A percentile compares a stretch with the other conserved stretches of the same genome.
These are phyloP conservation scores for Bacterosira constricta DNA, from an alignment of 108 stramenopile species.

Conservation along the genomic window DNA sequence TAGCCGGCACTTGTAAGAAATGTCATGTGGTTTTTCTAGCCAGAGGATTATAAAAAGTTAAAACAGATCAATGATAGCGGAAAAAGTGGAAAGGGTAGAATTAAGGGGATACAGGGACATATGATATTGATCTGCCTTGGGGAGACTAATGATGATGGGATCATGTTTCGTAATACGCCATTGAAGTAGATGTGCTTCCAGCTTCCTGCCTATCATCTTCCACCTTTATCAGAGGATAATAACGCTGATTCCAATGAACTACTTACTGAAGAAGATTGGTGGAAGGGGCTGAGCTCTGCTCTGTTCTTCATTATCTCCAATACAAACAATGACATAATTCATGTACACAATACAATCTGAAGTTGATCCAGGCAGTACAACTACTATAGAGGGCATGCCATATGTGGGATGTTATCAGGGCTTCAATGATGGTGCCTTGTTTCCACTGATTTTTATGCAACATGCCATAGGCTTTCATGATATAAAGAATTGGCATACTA, in stretches of 20 bases:
- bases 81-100: neutral
- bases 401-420: conserved; percentile 79
- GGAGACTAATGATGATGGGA: too few species aligned
- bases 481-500: too few species aligned
- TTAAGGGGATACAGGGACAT: conserved; percentile 25
- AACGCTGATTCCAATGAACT: conserved; percentile 8
- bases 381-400: conserved; percentile 72
- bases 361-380: conserved; percentile 45
- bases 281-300: conserved; percentile 21
- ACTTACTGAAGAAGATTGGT: conserved; percentile 34
- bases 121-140: conserved; percentile 42
- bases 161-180: conserved; percentile 54
- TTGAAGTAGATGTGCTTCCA: conserved; percentile 65
- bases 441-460: conserved; percentile 76
- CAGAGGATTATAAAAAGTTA: conserved; percentile 63
- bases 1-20: conserved; percentile 16
- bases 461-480: too few species aligned
- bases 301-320: neutral
- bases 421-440: conserved; percentile 80
- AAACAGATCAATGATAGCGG: conserved; percentile 1
- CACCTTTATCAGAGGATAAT: conserved; percentile 3
- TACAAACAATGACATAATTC: too few species aligned
- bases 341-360: conserved; percentile 31
- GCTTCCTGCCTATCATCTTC: conserved; percentile 40
- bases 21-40: conserved; percentile 66